Conservation (phyloP, 768 basidiomycete species). For the Termitomyces sp. region DNA sequence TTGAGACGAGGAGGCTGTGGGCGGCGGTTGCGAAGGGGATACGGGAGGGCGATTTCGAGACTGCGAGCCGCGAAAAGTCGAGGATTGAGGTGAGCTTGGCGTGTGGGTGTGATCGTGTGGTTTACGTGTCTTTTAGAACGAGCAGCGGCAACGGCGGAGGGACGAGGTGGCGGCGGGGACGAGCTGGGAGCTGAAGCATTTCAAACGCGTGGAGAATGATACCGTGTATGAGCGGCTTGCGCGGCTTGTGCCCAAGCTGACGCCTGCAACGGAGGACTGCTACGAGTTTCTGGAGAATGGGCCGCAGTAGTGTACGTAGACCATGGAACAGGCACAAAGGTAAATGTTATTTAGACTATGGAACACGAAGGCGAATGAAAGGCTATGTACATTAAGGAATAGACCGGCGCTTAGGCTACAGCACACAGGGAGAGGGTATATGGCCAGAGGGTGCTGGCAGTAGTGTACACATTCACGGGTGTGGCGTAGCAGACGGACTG, state of each 20-base stretch:
- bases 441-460: neutral
- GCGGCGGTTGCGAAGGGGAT: constrained; percentile 85
- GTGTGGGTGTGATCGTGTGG: neutral
- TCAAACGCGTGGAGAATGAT: constrained; percentile 64
- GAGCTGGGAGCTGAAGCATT: constrained; percentile 76
- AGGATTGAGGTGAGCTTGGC: constrained; percentile 77
- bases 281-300: constrained; percentile 69
- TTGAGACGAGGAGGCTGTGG: constrained; percentile 88
- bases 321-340: neutral
- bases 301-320: constrained; percentile 20
- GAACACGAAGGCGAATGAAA: neutral
- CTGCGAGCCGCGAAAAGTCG: constrained; percentile 83
- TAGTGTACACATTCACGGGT: constrained; percentile 3
- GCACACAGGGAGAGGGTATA: constrained; percentile 5
- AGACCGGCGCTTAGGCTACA: neutral
- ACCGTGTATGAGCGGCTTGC: constrained; percentile 69
- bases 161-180: constrained; percentile 74
- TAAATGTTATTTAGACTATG: neutral
- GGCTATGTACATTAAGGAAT: neutral
- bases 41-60: constrained; percentile 84
- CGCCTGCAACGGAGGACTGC: constrained; percentile 68
- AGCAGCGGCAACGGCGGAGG: constrained; percentile 83
- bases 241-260: constrained; percentile 46
- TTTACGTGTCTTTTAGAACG: constrained; percentile 52
- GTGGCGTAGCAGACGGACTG: neutral